Conservation (phyloP, 805 yeast genomes). For the Candida oleophila region DNA sequence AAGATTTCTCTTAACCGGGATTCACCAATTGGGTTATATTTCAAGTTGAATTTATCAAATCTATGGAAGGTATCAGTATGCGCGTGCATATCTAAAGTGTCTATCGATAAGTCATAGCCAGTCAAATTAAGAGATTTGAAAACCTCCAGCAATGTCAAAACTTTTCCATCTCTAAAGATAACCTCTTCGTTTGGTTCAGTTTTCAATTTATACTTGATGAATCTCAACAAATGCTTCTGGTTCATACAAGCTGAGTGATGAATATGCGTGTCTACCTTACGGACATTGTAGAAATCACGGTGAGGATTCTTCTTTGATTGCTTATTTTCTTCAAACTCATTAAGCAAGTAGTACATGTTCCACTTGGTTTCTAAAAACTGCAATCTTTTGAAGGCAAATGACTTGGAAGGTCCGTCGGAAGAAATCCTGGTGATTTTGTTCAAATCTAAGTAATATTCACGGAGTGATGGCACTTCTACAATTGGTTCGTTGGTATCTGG, state of each 20-base stretch:
- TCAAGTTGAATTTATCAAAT: slow-evolving; percentile 94
- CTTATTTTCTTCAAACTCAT: slow-evolving; percentile 89
- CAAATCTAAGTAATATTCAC: slow-evolving; percentile 82
- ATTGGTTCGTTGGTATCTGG: slow-evolving; percentile 32
- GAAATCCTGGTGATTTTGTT: slow-evolving; percentile 72
- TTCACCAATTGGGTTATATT: slow-evolving; percentile 97
- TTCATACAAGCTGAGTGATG: slow-evolving; percentile 99
- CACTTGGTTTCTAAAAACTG: slow-evolving; percentile 96
- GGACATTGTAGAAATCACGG: slow-evolving; percentile 93
- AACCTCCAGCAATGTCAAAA: slow-evolving; percentile 83
- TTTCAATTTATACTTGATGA: slow-evolving; percentile 91
- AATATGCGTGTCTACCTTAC: slow-evolving; percentile 97
- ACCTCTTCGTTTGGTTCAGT: slow-evolving; percentile 85
- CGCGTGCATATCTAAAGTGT: slow-evolving; percentile 98
- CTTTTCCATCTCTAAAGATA: slow-evolving; percentile 87
- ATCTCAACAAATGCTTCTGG: slow-evolving; percentile 92
- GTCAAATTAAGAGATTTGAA: slow-evolving; percentile 87
- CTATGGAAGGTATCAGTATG: slow-evolving; percentile 97
- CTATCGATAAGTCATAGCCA: slow-evolving; percentile 93
- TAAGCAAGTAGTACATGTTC: slow-evolving; percentile 84
- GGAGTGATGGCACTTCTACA: slow-evolving; percentile 73
- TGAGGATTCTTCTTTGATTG: slow-evolving; percentile 93
- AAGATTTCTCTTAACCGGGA: slow-evolving; percentile 95
- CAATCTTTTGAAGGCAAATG: slow-evolving; percentile 90
- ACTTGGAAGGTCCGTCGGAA: slow-evolving; percentile 94